Evolutionary conservation across 129 eudicot genomes (phyloP).

Genomic region (Flaveria sonorensis): DNA sequence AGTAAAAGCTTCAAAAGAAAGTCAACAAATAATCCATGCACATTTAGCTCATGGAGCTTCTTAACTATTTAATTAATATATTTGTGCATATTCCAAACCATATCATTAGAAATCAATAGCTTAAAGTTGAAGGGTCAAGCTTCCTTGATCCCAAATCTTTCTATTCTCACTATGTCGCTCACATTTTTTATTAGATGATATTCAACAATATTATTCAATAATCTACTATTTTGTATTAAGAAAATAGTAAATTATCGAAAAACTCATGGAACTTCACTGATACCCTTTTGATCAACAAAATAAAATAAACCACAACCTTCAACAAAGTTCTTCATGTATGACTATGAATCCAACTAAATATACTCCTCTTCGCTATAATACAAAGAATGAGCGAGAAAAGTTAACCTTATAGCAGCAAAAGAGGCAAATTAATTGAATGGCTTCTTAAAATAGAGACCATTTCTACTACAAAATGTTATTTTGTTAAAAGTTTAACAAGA

Average conservation of each 20-base stretch:
- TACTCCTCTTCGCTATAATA: not conserved
- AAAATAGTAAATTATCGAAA: not conserved
- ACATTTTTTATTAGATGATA: slow-evolving; percentile 19
- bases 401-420: not conserved
- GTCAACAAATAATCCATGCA: slow-evolving; percentile 24
- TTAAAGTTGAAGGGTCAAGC: slow-evolving; percentile 38
- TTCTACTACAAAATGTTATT: not conserved
- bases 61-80: slow-evolving; percentile 19
- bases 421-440: not conserved
- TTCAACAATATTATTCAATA: slow-evolving; percentile 19
- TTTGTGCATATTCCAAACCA: slow-evolving; percentile 18
- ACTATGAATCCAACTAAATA: not conserved
- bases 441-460: not conserved
- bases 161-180: slow-evolving; percentile 33
- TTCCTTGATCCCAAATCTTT: slow-evolving; percentile 45
- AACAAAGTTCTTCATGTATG: not conserved
- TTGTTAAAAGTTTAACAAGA: not conserved
- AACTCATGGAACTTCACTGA: no score
- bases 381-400: not conserved
- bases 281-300: no score
- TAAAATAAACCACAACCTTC: not conserved
- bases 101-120: slow-evolving; percentile 30
- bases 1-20: slow-evolving; percentile 18
- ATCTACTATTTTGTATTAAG: not conserved
- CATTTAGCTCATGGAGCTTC: slow-evolving; percentile 35